Evolutionary conservation across 176 grass and related monocot genomes (phyloP), one percentile per base, ranked within the genome.

Genomic region (Zoysia japonica): DNA sequence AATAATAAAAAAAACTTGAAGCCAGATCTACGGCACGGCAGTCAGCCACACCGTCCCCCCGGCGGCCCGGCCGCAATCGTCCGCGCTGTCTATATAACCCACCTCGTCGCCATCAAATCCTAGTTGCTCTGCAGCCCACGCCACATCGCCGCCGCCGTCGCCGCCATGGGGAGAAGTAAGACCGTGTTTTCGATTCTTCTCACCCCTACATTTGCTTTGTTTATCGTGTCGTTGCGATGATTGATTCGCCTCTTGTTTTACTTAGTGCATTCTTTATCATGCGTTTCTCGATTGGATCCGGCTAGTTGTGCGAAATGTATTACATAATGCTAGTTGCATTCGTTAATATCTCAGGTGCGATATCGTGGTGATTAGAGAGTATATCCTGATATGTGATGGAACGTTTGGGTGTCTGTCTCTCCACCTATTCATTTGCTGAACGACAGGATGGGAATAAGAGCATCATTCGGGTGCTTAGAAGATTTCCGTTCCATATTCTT

Each of bases 81-180:
- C 4, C 35, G 40, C 20, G 1, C 1, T 28, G 19, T 38, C 67
- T 78, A 89, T 85, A 85, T 78, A 89, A 62, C 0, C n/a, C 0
- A 3, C 67, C 11, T 9, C 67, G 14, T 39, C 19, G 7, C 17
- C 9, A 5, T 1, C 3, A 46, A 85, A 61, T 72, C 82, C 87
- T 89, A 89, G 67, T 1, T 51, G 65, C 7, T 2, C 12, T 20
- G 56, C 59, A 19, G 20, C 19, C 59, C 55, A 16, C n/a, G n/a
- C 28, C 56, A 20, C 59, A 4, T 61, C 59, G 6, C 20, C 7
- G 20, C 59, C 15, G 4, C 20, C 59, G 57, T 19, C 51, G 78
- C 5, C 75, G 73, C 74, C 74, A 89, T 89, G 87, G 87, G 87
- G 60, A 78, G 87, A 67, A 89, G 87, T 89, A 89, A 82, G 73